phyloP scores from a whole-genome alignment of 2,329 filamentous ascomycete species.

The Hypoxylon sp. region DNA sequence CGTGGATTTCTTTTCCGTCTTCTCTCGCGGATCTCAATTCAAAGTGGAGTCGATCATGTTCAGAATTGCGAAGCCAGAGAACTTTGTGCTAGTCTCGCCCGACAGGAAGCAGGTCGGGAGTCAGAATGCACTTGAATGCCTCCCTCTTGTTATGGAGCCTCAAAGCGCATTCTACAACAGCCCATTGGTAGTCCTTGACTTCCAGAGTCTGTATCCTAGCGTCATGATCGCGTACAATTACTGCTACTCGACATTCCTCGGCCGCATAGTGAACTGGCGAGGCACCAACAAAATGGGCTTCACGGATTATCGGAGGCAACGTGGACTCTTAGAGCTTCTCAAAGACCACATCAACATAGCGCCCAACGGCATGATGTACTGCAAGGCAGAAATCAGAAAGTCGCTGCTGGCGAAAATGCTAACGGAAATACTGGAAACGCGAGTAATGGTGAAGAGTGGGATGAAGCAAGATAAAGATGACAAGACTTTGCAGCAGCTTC shows the following conservation, averaged over 20 bases:
- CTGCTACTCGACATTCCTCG: constrained; percentile 96
- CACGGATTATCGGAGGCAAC: constrained; percentile 83
- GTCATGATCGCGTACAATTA: constrained; percentile 99
- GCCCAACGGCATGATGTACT: constrained; percentile 97
- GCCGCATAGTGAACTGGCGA: constrained; percentile 88
- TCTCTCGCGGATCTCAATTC: constrained; percentile 94
- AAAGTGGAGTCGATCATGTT: constrained; percentile 99
- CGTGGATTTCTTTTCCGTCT: constrained; percentile 97
- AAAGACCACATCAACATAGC: constrained; percentile 91
- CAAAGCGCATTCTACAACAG: constrained; percentile 94
- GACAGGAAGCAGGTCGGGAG: constrained; percentile 91
- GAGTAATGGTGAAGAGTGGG: constrained; percentile 96
- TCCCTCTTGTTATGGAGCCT: constrained; percentile 97
- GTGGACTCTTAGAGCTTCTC: constrained; percentile 80
- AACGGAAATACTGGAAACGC: constrained; percentile 92
- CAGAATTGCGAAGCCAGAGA: constrained; percentile 96
- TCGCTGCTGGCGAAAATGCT: constrained; percentile 97
- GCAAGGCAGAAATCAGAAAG: constrained; percentile 85
- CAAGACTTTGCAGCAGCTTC: constrained; percentile 82
- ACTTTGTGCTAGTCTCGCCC: constrained; percentile 90
- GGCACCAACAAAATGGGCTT: constrained; percentile 96
- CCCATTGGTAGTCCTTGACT: constrained; percentile 91
- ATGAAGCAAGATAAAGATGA: constrained; percentile 96
- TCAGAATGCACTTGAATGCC: constrained; percentile 93
- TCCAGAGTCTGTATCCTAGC: constrained; percentile 95